Evolutionary conservation across 441 rosid species (phyloP).

Genomic region (Isatis lusitanica): DNA sequence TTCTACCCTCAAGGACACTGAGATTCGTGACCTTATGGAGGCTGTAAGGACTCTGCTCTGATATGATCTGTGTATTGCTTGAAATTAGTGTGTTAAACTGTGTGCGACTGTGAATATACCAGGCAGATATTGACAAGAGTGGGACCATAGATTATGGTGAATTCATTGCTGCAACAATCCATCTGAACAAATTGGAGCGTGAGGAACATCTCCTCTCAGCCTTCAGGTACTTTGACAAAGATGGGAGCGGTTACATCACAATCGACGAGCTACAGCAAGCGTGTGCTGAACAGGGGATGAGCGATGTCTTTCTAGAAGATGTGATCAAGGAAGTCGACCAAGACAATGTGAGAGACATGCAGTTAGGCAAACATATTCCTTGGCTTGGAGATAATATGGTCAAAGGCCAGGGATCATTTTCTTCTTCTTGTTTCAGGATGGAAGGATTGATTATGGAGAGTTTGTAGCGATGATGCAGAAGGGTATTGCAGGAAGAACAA

Average conservation of each 20-base stretch:
- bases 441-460: slow-evolving; percentile 93
- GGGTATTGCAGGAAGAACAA: slow-evolving; percentile 86
- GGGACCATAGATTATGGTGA: slow-evolving; percentile 96
- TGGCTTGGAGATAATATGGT: slow-evolving; percentile 6
- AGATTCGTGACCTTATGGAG: slow-evolving; percentile 96
- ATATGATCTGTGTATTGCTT: slow-evolving; percentile 3
- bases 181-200: slow-evolving; percentile 89
- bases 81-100: slow-evolving; percentile 1
- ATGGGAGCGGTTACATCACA: slow-evolving; percentile 92
- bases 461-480: slow-evolving; percentile 98
- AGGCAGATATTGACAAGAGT: slow-evolving; percentile 98
- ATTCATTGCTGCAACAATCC: slow-evolving; percentile 94
- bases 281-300: slow-evolving; percentile 86
- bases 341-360: slow-evolving; percentile 58
- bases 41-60: slow-evolving; percentile 60
- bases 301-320: slow-evolving; percentile 85
- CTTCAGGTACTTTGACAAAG: slow-evolving; percentile 92
- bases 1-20: slow-evolving; percentile 87
- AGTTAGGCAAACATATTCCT: slow-evolving; percentile 2
- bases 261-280: slow-evolving; percentile 97
- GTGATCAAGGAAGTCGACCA: slow-evolving; percentile 92
- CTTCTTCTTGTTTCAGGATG: slow-evolving; percentile 62
- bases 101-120: slow-evolving; percentile 26
- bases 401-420: slow-evolving; percentile 24
- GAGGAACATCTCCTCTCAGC: slow-evolving; percentile 98